phyloP scores from a whole-genome alignment of 805 yeast species.

The Teunomyces stri region DNA sequence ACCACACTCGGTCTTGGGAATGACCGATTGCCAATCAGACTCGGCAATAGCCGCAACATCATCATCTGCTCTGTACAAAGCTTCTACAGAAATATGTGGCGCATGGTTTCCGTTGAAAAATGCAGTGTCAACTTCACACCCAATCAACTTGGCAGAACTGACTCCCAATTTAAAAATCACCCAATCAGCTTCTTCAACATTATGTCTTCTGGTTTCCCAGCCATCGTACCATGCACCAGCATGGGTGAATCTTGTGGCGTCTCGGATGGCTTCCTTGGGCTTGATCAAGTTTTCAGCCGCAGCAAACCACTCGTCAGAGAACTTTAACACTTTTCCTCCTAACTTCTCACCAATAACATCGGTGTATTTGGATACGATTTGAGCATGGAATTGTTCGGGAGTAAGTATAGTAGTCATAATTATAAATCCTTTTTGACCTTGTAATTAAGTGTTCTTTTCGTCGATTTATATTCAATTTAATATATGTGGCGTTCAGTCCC shows the following conservation, averaged over 20 bases:
- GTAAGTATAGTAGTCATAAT: conserved; percentile 16
- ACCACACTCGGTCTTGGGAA: conserved; percentile 77
- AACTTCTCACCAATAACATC: conserved; percentile 84
- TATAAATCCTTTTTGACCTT: neutral
- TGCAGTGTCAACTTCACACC: conserved; percentile 90
- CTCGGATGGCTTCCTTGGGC: conserved; percentile 77
- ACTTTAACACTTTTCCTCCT: conserved; percentile 70
- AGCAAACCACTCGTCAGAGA: conserved; percentile 94
- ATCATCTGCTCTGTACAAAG: conserved; percentile 40
- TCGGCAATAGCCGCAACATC: conserved; percentile 20
- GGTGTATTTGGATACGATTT: conserved; percentile 52
- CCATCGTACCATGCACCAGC: conserved; percentile 99
- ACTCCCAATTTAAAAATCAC: conserved; percentile 84
- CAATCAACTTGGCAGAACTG: conserved; percentile 71
- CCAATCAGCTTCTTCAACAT: conserved; percentile 81
- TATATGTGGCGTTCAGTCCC: neutral
- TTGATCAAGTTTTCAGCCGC: conserved; percentile 83
- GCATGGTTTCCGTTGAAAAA: conserved; percentile 96
- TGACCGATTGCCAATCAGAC: conserved; percentile 69
- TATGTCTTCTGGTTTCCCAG: conserved; percentile 97
- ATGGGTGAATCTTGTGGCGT: conserved; percentile 71
- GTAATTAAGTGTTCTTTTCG: no score
- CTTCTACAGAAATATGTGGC: conserved; percentile 85
- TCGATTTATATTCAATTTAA: neutral
- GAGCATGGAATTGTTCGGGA: conserved; percentile 41